A percentile compares a stretch with the other conserved stretches of the same genome.
Conservation (phyloP, 805 yeast species). For the Pichia eremophila region DNA sequence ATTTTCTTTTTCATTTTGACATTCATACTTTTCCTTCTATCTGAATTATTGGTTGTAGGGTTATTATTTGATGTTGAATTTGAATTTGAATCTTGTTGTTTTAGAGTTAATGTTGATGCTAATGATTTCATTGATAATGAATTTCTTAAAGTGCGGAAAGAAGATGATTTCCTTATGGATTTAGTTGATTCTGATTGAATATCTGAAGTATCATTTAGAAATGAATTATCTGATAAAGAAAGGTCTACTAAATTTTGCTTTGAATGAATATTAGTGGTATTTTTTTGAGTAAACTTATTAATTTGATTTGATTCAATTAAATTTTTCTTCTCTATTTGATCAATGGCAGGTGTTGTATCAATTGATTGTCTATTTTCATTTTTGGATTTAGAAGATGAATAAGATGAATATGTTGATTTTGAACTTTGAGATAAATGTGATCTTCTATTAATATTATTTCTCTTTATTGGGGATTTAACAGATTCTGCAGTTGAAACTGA, state of each 20-base stretch:
- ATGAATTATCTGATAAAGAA: too few species aligned
- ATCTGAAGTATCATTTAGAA: too few species aligned
- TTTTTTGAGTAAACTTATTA: too few species aligned
- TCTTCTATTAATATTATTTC: background rate
- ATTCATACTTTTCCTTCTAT: slow-evolving; percentile 1
- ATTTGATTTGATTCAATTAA: background rate
- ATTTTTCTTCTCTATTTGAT: background rate
- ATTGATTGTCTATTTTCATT: background rate
- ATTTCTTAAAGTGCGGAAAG: slow-evolving; percentile 1
- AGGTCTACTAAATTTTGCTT: too few species aligned
- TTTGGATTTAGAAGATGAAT: background rate
- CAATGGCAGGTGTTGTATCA: background rate
- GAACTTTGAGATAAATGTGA: background rate
- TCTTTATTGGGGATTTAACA: background rate
- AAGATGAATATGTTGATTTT: background rate
- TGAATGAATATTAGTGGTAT: too few species aligned
- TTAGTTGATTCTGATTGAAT: background rate
- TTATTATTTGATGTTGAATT: background rate
- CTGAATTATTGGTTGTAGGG: background rate
- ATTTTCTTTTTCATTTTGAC: slow-evolving; percentile 3
- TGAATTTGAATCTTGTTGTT: background rate
- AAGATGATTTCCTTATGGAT: slow-evolving; percentile 1
- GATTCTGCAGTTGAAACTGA: background rate
- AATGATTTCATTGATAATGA: slow-evolving; percentile 7
- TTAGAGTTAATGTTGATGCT: background rate